phyloP scores from a whole-genome alignment of 345 rosid genomes.

The Eucalyptus regnans region DNA sequence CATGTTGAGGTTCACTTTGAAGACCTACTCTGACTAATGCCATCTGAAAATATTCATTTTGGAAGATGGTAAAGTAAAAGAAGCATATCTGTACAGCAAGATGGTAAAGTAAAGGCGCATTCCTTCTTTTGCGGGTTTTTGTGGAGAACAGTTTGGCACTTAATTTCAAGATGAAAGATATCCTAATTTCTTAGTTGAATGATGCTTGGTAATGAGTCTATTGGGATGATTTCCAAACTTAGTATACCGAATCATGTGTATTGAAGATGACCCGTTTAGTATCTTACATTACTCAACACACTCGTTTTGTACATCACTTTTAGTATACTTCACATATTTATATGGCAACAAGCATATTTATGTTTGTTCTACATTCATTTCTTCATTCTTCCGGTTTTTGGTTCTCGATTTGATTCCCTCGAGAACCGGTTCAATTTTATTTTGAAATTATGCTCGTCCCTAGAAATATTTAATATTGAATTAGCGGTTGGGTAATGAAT shows the following conservation, averaged over 20 bases:
- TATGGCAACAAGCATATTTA: background rate
- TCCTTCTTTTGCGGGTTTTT: no score
- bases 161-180: slow-evolving; percentile 72
- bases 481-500: background rate
- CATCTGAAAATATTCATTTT: no score
- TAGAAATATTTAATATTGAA: no score
- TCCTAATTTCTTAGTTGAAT: slow-evolving; percentile 14
- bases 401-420: no score
- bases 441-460: background rate
- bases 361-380: slow-evolving; percentile 1
- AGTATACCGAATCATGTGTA: fast-evolving
- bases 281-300: fast-evolving
- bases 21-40: no score
- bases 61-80: no score
- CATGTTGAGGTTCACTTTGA: no score
- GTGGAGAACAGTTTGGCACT: background rate
- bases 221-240: background rate
- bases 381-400: background rate
- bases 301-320: fast-evolving
- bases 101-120: no score
- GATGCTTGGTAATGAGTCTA: background rate
- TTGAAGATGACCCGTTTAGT: fast-evolving
- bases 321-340: fast-evolving
- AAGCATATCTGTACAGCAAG: no score
- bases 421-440: no score